These are phyloP conservation scores for Pyronema domesticum DNA, from an alignment of 495 filamentous ascomycete species.

Conservation along the genomic window DNA sequence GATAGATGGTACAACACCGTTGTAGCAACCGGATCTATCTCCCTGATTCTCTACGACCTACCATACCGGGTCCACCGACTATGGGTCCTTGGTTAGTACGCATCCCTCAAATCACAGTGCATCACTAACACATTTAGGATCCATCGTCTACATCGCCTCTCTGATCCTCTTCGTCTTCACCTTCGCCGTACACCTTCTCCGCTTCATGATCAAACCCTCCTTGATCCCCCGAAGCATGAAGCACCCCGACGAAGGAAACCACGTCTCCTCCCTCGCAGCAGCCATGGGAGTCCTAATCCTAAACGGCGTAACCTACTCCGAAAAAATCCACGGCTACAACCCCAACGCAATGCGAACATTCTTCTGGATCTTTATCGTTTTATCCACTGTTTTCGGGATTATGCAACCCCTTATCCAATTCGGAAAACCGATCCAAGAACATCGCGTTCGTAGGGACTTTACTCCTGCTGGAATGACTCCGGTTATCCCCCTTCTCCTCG, in stretches of 20 bases:
- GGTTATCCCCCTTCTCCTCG: constrained; percentile 17
- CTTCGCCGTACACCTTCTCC: constrained; percentile 13
- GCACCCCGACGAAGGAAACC: constrained; percentile 15
- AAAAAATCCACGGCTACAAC: constrained; percentile 17
- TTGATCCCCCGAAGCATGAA: constrained; percentile 11
- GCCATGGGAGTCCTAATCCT: constrained; percentile 20
- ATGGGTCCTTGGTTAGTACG: constrained; percentile 18
- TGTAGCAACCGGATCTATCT: constrained; percentile 18
- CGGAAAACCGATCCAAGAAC: constrained; percentile 1
- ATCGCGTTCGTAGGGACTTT: background rate
- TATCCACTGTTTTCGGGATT: constrained; percentile 17
- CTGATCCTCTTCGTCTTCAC: constrained; percentile 16
- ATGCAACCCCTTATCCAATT: constrained; percentile 15
- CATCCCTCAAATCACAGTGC: background rate
- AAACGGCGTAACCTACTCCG: constrained; percentile 18
- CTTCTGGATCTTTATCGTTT: constrained; percentile 18
- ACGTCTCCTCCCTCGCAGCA: constrained; percentile 16
- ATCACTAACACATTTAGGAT: constrained; percentile 4
- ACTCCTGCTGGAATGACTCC: background rate
- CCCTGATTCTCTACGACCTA: constrained; percentile 14
- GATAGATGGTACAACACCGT: constrained; percentile 19
- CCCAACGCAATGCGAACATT: constrained; percentile 8
- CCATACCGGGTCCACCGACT: constrained; percentile 14
- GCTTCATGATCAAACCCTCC: constrained; percentile 17
- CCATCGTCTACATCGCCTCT: constrained; percentile 15